These are phyloP conservation scores for Phytophthora meadii DNA, from an alignment of 352 stramenopile species.

Conservation along the genomic window DNA sequence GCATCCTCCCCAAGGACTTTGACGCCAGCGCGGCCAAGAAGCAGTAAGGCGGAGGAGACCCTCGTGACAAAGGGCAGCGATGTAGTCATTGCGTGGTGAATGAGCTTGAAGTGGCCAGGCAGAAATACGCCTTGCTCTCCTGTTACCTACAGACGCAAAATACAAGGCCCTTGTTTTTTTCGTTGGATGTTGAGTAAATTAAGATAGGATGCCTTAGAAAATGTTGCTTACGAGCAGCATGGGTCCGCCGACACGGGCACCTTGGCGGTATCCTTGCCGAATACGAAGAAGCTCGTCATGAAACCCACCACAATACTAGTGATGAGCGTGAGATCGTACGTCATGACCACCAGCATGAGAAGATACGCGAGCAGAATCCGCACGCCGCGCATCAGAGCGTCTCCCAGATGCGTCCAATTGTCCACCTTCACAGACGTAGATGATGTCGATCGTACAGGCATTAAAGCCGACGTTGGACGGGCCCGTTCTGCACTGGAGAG, in stretches of 20 bases:
- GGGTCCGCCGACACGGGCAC: constrained; percentile 73
- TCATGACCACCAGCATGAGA: constrained; percentile 86
- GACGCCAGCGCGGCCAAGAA: constrained; percentile 48
- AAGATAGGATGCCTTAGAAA: constrained; percentile 3
- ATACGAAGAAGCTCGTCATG: constrained; percentile 70
- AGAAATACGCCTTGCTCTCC: constrained; percentile 4
- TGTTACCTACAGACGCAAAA: constrained; percentile 23
- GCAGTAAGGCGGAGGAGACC: constrained; percentile 26
- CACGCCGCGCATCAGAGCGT: constrained; percentile 67
- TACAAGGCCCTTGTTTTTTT: constrained; percentile 24
- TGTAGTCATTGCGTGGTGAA: constrained; percentile 7
- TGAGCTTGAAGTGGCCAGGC: not conserved
- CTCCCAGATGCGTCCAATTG: constrained; percentile 61
- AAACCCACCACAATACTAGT: constrained; percentile 71
- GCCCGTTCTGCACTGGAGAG: constrained; percentile 18
- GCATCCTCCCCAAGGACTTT: constrained; percentile 55
- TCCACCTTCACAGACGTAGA: constrained; percentile 45
- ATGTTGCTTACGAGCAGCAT: constrained; percentile 56
- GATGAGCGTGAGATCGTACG: constrained; percentile 75
- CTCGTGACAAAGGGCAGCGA: constrained; percentile 5
- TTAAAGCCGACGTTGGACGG: constrained; percentile 9
- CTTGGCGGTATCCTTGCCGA: constrained; percentile 73
- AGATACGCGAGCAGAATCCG: constrained; percentile 80
- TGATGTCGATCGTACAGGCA: constrained; percentile 1
- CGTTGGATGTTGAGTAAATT: constrained; percentile 13